phyloP scores from a whole-genome alignment of 148 eudicot species.

The Camellia granthamiana region DNA sequence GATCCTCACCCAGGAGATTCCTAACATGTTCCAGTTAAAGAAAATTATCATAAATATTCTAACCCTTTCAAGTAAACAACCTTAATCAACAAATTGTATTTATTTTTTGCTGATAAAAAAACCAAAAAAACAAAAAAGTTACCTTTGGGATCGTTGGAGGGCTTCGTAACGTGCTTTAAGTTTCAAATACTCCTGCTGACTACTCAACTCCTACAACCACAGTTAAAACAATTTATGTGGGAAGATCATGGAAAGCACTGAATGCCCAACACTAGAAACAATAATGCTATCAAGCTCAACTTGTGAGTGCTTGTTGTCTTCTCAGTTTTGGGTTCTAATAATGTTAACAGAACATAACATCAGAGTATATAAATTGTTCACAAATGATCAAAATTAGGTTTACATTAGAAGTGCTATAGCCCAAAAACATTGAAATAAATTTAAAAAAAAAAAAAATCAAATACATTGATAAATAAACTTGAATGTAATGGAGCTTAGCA shows the following conservation, averaged over 20 bases:
- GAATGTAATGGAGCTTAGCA: too few relatives aligned
- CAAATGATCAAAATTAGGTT: neutral
- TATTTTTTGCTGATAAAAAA: too few relatives aligned
- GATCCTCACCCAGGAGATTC: conserved; percentile 94
- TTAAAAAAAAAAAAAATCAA: too few relatives aligned
- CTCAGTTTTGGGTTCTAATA: neutral
- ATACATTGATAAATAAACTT: too few relatives aligned
- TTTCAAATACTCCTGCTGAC: conserved; percentile 86
- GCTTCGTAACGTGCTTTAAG: conserved; percentile 76
- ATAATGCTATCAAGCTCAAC: neutral
- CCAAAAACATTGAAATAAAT: too few relatives aligned
- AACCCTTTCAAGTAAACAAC: too few relatives aligned
- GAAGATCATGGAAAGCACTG: neutral
- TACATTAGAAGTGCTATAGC: neutral
- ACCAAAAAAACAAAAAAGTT: neutral
- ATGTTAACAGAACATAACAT: neutral
- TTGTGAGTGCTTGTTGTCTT: neutral
- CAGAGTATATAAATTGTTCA: neutral
- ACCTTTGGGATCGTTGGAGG: conserved; percentile 73
- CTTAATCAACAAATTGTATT: too few relatives aligned
- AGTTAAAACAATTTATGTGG: neutral
- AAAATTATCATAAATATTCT: neutral
- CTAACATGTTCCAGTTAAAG: conserved; percentile 26
- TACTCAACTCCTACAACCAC: conserved; percentile 63
- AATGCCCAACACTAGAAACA: neutral